A percentile compares a stretch with the other conserved stretches of the same genome.
Evolutionary conservation across 169 alveolate species (phyloP).

Genomic region (Plasmodium coatneyi): DNA sequence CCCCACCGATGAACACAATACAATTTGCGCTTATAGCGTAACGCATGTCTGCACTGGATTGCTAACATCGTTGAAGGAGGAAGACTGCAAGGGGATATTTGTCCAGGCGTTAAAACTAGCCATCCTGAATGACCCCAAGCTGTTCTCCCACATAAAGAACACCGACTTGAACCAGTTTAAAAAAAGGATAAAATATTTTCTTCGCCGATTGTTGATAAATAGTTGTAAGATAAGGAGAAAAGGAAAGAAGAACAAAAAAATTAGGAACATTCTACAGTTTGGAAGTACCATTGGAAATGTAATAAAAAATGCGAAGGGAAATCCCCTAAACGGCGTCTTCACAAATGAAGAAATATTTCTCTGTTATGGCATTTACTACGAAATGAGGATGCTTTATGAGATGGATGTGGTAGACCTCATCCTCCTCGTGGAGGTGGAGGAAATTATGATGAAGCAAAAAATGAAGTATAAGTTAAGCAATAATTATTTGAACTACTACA

Average conservation of each 20-base stretch:
- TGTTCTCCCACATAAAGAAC: slow-evolving; percentile 8
- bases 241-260: background rate
- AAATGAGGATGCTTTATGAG: slow-evolving; percentile 24
- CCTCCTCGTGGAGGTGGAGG: background rate
- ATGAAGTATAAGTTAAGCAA: slow-evolving; percentile 18
- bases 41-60: background rate
- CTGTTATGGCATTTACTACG: slow-evolving; percentile 33
- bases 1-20: background rate
- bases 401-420: background rate
- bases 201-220: background rate
- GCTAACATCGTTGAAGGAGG: background rate
- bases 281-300: slow-evolving; percentile 23
- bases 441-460: slow-evolving; percentile 8
- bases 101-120: background rate
- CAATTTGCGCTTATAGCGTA: background rate
- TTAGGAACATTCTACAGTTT: background rate
- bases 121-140: background rate
- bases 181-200: slow-evolving; percentile 1
- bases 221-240: background rate
- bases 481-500: background rate
- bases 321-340: background rate
- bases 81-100: background rate
- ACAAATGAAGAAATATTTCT: background rate
- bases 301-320: background rate
- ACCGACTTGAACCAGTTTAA: background rate